Base-by-base conservation (phyloP, 2,329 filamentous ascomycete genomes). In the Orbilia javanica region DNA sequence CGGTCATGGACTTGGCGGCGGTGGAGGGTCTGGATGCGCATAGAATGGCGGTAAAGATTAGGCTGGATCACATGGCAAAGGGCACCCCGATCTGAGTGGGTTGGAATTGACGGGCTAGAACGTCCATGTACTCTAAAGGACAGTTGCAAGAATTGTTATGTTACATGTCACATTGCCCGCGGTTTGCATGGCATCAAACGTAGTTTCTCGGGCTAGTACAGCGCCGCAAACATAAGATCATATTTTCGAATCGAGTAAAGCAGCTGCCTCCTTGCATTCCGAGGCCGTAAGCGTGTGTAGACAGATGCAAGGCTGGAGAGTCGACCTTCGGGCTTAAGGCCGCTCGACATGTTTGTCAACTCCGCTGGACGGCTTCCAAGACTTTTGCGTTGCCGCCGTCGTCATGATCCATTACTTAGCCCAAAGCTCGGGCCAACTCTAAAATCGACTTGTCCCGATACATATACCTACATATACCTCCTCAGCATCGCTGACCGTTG, bases 1-100 rank as follows among this genome's bases (percentile, higher is more conserved):
- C 96, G 3, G 96, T 99, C 65, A 97, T 98, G 93, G 92, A 95
- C 84, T 87, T 99, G 57, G 96, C 96, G 25, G 92, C 93, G 82
- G 94, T 98, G 1, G 96, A 99, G 85, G 93, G 96, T 83, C 87
- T 99, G 31, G 95, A 99, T 84, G 96, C 96, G 66, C 96, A 99
- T 86, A 90, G 93, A 83, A 87, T 90, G 79, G 91, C 91, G 13
- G 90, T 93, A 48, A 88, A 88, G 82, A 87, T 93, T 65, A 86
- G 91, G 68, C 84, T 92, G 81, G 87, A 87, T 79, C 83, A 83
- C 69, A 83, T 85, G 83, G 82, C 27, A 27, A 66, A 68, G 29
- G 36, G 10, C 3, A 15, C 50, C 20, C 39, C 22, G 42, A 44
- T 4, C 34, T 42, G 25, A 60, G 10, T 27, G 46, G 50, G 44